Base-by-base conservation (phyloP, 768 basidiomycete species). In the Mycena belliarum region DNA sequence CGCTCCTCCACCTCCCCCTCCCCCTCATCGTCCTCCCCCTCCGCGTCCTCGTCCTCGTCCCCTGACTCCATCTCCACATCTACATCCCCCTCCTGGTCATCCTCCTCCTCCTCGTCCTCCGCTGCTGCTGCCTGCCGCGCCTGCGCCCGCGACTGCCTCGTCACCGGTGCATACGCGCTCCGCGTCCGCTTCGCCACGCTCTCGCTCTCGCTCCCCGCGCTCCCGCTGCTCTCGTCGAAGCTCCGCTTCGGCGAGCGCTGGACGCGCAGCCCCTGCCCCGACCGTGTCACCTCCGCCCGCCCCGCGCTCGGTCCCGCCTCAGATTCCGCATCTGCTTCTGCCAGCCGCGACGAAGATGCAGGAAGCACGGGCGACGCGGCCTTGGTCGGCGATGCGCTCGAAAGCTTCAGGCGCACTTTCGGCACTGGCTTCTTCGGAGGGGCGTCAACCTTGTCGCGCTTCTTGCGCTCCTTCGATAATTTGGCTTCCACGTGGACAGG, bases 181-280 rank as follows among this genome's bases (percentile, higher is more conserved):
- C 73, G 64, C 42, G 73, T 73, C 55, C 74, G 65, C 66, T 76
- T 77, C n/a, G 70, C 72, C 42, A 67, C 57, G 28, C 66, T 66
- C 61, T 74, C 75, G n/a, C 73, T 74, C 58, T 43, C 56, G 55
- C 55, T 55, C 55, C 69, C 71, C 11, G 72, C 75, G 16, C 77
- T 75, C 21, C 75, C 76, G 0, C 80, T 80, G 0, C 79, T 80
- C 60, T 83, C 83, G 55, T 83, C 83, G 42, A 84, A 81, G 2
- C 81, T 75, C 47, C 82, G 78, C 66, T 84, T 84, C 40, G 82
- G 82, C 18, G 79, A 80, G 24, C 79, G 73, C 45, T 76, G 73
- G 40, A 73, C 65, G 32, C 77, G 75, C 40, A 24, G 29, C 28
- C 20, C 21, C 21, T 6, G 41, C 33, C 16, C 15, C n/a, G 4